Base-by-base conservation (phyloP, 139 green algal species). In the Chlorella ohadii region DNA sequence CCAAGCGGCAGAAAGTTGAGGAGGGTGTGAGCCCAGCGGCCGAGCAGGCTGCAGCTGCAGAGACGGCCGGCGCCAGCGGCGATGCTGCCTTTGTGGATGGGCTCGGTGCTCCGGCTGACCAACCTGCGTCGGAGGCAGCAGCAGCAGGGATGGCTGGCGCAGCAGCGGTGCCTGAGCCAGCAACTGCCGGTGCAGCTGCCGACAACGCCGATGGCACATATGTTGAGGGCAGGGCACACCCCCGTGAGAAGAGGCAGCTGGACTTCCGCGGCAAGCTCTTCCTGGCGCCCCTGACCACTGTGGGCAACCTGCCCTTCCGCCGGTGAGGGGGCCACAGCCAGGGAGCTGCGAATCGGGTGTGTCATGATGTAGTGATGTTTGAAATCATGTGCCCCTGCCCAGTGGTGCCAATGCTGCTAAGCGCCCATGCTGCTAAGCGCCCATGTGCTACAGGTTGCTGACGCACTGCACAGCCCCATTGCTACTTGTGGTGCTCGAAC, bases 231-330 rank as follows among this genome's bases (percentile, higher is more conserved):
- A 88, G 70, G 38, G n/a, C 92, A 44, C 77, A 76, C 44, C 59
- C 85, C 1, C 67, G 55, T 34, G 93, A 95, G 85, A 92, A 90
- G 74, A 87, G 87, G 82, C 55, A 9, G 0, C 31, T 98, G 22
- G 95, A 98, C 87, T 95, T 98, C 39, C 73, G 89, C 9, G 94
- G 92, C 28, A 98, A 98, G 91, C 89, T 93, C 16, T 97, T 97
- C 83, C 90, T 99, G 44, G 97, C 97, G 7, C 97, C 97, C 16
- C 89, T 99, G 23, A 99, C 97, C 17, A 99, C 97, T 12, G 94
- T 97, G 31, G 96, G 97, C 84, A 99, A 99, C 91, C 93, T 99
- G 68, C 97, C 97, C 28, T 99, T 98, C 89, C 90, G 96, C 34
- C 90, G 79, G 79, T 63, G 66, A 27, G 79, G 22, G 47, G 6